These are phyloP conservation scores for Mortierella sp. DNA, from an alignment of 371 early-diverging fungal genomes.

Conservation along the genomic window DNA sequence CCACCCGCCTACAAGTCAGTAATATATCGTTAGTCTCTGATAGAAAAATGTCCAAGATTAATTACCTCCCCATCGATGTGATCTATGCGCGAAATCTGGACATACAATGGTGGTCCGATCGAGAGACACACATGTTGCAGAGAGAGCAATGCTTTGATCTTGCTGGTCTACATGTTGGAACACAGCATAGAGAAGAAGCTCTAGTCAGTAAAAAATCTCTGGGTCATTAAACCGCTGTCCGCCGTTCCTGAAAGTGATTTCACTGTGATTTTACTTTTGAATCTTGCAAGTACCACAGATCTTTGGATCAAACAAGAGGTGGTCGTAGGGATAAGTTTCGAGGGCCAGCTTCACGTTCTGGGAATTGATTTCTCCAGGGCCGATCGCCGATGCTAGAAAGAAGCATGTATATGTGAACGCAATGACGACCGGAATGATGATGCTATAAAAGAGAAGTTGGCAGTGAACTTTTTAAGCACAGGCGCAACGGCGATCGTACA, in stretches of 20 bases:
- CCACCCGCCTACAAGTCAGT: conserved; percentile 65
- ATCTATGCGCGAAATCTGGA: neutral
- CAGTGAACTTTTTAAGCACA: too few relatives aligned
- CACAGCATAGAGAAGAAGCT: neutral
- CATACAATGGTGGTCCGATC: conserved; percentile 79
- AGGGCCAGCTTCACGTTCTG: conserved; percentile 66
- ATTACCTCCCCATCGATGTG: neutral
- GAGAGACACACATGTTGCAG: conserved; percentile 77
- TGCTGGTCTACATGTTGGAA: conserved; percentile 64
- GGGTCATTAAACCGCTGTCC: too few relatives aligned
- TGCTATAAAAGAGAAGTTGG: conserved; percentile 31
- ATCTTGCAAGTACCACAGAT: conserved; percentile 75
- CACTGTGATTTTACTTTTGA: conserved; percentile 63
- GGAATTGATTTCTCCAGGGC: conserved; percentile 73
- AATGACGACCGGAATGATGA: conserved; percentile 66
- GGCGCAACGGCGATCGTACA: too few relatives aligned
- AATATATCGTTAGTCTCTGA: neutral
- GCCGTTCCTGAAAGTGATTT: too few relatives aligned
- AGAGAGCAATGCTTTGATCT: conserved; percentile 83
- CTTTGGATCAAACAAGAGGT: conserved; percentile 69
- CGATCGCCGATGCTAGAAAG: conserved; percentile 66
- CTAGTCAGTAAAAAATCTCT: neutral
- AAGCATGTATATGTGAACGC: conserved; percentile 66
- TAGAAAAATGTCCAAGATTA: too few relatives aligned
- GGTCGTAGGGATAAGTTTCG: conserved; percentile 70